Base-by-base conservation (phyloP, 257 asterid genomes). In the Nicotiana obtusifolia region DNA sequence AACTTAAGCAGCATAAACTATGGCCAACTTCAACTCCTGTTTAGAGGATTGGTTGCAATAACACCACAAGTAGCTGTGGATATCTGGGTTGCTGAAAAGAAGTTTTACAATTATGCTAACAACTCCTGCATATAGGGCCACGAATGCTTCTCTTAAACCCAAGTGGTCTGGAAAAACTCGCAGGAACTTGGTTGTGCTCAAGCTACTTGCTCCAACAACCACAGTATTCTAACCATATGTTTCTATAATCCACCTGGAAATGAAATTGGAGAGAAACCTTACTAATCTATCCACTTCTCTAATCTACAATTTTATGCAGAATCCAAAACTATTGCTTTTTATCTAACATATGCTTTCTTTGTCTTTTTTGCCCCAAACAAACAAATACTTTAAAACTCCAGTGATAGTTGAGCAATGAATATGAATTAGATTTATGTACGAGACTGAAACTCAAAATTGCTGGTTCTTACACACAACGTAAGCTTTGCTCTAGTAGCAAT, bases 261-360 rank as follows among this genome's bases (percentile, higher is more conserved):
- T 83, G 81, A 92, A 5, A 88, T 91, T n/a, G 99, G 99, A 37
- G 98, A 95, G 89, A 92, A 88, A 69, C 99, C 99, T 17, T 95
- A 95, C 81, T 93, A 90, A 82, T 5, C 61, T 56, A 56, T 16
- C 20, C 3, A 56, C 1, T 56, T 56, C 5, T 56, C 20, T 56
- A 1, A 56, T 56, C 20, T 56, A 56, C 66, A 60, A 60, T 15
- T 24, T 61, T 61, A 28, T 4, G 33, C 33, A 61, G 26, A 61
- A 22, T 22, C 33, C 5, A 61, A 61, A 61, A 22, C 8, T 61
- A 22, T 22, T 61, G 19, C 66, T 22, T 10, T 61, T 61, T 61
- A 61, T 61, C 1, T 16, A 54, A 54, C 61, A 17, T 17, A 54
- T 54, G 61, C 4, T 54, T 54, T 17, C 61, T 17, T 17, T n/a